Base-by-base conservation (phyloP, 768 basidiomycete species). In the Tephrocybe sp. region DNA sequence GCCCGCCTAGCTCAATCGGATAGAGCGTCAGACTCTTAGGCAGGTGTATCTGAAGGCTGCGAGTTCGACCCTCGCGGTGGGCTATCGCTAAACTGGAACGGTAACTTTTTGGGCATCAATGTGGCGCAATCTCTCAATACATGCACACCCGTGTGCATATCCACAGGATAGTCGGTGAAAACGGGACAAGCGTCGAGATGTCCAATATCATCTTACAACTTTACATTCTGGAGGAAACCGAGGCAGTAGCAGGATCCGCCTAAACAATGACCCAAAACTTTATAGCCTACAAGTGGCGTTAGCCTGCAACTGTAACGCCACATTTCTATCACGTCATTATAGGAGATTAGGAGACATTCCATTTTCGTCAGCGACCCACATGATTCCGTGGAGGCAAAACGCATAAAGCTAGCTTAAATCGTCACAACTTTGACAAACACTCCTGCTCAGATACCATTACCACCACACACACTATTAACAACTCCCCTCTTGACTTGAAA, bases 31-130 rank as follows among this genome's bases (percentile, higher is more conserved):
- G 77, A 79, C 78, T 79, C 68, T 77, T 77, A 77, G 26, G 26
- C 26, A 26, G 26, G 26, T 26, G 26, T 26, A 85, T 86, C 84
- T 86, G 81, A 85, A 85, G 84, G 84, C 80, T 85, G 84, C 84
- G 84, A 83, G 84, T 86, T 85, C 83, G 84, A 86, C 77, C 83
- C 84, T 83, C 84, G 84, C 45, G 51, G 51, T 52, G 51, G 51
- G 45, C 51, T 51, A 45, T 44, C n/a, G n/a, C n/a, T n/a, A n/a
- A n/a, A n/a, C n/a, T n/a, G n/a, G n/a, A n/a, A n/a, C n/a, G n/a
- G n/a, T n/a, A n/a, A n/a, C n/a, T n/a, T n/a, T n/a, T n/a, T n/a
- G n/a, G n/a, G n/a, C n/a, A n/a, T n/a, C n/a, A n/a, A n/a, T n/a
- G n/a, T n/a, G n/a, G n/a, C n/a, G n/a, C n/a, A n/a, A n/a, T n/a